phyloP scores from a whole-genome alignment of 371 early-diverging fungal species.

The Nematocida sp. region DNA sequence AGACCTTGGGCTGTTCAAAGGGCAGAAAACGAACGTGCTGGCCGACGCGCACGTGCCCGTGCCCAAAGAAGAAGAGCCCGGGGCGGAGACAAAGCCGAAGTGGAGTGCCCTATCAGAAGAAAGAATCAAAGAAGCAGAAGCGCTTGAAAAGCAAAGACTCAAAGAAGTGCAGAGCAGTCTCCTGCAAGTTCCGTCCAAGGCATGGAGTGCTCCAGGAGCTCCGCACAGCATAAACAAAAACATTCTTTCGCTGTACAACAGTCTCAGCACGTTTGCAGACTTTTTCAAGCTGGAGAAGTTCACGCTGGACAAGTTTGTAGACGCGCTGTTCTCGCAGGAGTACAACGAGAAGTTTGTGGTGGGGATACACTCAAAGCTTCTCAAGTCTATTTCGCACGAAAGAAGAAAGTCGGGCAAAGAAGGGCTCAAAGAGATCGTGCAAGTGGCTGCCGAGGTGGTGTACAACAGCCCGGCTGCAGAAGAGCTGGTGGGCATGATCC shows the following conservation, averaged over 20 bases:
- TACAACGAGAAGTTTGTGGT: background rate
- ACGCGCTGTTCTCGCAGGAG: background rate
- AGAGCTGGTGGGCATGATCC: background rate
- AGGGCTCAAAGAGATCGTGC: slow-evolving; percentile 38
- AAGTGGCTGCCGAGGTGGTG: slow-evolving; percentile 16
- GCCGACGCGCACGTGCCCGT: background rate
- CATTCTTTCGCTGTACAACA: slow-evolving; percentile 14
- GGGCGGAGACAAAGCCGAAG: background rate
- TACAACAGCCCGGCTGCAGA: background rate
- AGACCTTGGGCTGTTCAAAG: slow-evolving; percentile 49
- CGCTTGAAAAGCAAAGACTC: slow-evolving; percentile 13
- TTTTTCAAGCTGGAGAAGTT: slow-evolving; percentile 29
- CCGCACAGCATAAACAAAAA: background rate
- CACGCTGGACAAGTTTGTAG: slow-evolving; percentile 20
- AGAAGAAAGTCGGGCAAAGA: slow-evolving; percentile 48
- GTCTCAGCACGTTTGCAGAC: slow-evolving; percentile 1
- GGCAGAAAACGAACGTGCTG: background rate
- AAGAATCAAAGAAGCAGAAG: slow-evolving; percentile 7
- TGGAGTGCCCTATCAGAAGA: background rate
- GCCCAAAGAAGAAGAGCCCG: background rate
- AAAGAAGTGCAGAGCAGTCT: background rate
- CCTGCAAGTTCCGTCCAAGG: background rate
- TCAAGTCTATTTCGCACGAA: slow-evolving; percentile 34
- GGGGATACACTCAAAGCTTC: slow-evolving; percentile 25
- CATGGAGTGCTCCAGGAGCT: background rate